A percentile compares a stretch with the other conserved stretches of the same genome.
Conservation (phyloP, 1,284 basidiomycete species). For the Melampsora larici-populina region DNA sequence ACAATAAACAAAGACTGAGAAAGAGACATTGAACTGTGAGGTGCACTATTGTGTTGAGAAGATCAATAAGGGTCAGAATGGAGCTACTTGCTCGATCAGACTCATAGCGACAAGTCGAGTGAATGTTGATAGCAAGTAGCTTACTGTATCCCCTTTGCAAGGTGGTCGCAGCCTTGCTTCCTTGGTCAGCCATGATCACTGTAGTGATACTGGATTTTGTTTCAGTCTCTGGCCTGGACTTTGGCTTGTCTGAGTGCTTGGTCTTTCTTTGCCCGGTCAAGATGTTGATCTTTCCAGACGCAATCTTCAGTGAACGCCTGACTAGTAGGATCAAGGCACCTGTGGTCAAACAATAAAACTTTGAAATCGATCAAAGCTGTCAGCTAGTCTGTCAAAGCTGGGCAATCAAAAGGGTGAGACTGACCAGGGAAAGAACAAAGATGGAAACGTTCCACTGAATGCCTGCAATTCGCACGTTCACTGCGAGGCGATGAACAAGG, state of each 20-base stretch:
- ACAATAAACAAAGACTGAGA: background rate
- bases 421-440: background rate
- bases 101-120: no score
- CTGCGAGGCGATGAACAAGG: background rate
- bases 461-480: background rate
- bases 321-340: background rate
- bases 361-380: background rate
- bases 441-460: slow-evolving; percentile 1
- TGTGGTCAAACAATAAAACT: background rate
- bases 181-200: background rate
- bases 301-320: slow-evolving; percentile 1
- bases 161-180: background rate
- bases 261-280: background rate
- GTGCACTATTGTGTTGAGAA: background rate
- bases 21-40: slow-evolving; percentile 1
- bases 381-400: background rate
- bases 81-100: no score
- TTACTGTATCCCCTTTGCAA: background rate
- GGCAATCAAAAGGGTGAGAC: background rate
- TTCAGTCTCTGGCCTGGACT: background rate
- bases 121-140: background rate
- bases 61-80: no score
- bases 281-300: background rate
- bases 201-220: background rate
- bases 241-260: background rate